Base-by-base conservation (phyloP, 2,329 filamentous ascomycete genomes). In the Chrysosporium keratinophilum region DNA sequence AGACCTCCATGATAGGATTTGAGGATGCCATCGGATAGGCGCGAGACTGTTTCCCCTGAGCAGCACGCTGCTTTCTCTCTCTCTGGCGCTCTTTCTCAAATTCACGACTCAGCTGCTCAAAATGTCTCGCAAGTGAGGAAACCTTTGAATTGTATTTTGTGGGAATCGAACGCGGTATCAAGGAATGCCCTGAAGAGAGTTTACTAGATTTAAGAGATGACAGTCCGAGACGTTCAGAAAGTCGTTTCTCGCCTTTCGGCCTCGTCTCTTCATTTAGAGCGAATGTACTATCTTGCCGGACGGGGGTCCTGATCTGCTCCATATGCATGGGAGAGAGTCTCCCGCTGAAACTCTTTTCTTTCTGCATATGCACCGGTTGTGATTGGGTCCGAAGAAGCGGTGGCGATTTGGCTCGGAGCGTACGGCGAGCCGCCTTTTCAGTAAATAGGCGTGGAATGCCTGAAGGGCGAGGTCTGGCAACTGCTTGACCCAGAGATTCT, bases 1-100 rank as follows among this genome's bases (percentile, higher is more conserved):
- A 98, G 7, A 98, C 89, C 68, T 97, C 88, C 14, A 98, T 90
- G 56, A 94, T 91, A 5, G 93, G 90, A 63, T 90, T 93, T n/a
- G 91, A 94, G 15, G 88, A 90, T 40, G 89, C 88, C 59, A 93
- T 81, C 17, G 93, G 91, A 66, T 91, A 91, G 0, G 88, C 88
- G 57, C 90, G 81, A 12, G 88, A 87, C 66, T 82, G 80, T 42
- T 81, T 78, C 65, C 85, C 83, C 64, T 84, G 88, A 44, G 87
- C 86, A 23, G 88, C 87, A n/a, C 52, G 64, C 66, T 89, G 85
- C 62, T 84, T 85, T 59, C 87, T 82, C 67, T 97, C 91, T 47
- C 87, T 84, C 60, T 94, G 80, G 43, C 93, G 81, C 70, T 98
- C 91, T 63, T 91, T 95, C 65, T 96, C 89, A 61, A 98, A 98